Percentiles rank a stretch among this genome's conserved stretches.
phyloP scores from a whole-genome alignment of 2,329 filamentous ascomycete genomes.

The Pestalotiopsis sp. region DNA sequence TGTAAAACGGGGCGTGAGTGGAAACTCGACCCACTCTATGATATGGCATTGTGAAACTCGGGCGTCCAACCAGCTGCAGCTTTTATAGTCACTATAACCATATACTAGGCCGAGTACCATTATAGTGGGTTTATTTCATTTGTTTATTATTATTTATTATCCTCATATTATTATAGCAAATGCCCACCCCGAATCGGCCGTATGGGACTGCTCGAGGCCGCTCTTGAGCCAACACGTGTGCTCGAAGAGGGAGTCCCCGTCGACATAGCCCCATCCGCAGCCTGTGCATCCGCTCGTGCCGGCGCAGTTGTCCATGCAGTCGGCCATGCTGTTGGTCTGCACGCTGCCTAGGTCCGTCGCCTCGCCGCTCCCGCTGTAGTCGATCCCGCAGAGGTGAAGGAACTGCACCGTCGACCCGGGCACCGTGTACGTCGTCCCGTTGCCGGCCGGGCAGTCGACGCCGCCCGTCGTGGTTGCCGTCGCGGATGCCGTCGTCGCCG shows the following conservation, averaged over 20 bases:
- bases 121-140: slow-evolving; percentile 14
- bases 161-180: slow-evolving; percentile 42
- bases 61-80: neutral
- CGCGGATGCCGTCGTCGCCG: slow-evolving; percentile 14
- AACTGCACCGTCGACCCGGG: slow-evolving; percentile 43
- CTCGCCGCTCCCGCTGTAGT: slow-evolving; percentile 40
- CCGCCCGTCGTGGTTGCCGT: slow-evolving; percentile 19
- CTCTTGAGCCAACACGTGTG: slow-evolving; percentile 49
- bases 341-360: slow-evolving; percentile 35
- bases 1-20: neutral
- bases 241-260: slow-evolving; percentile 39
- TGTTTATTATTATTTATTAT: slow-evolving; percentile 9
- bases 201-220: slow-evolving; percentile 34
- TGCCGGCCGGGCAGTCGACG: slow-evolving; percentile 43
- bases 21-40: neutral
- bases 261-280: slow-evolving; percentile 47
- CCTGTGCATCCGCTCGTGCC: slow-evolving; percentile 41
- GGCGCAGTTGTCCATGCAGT: slow-evolving; percentile 48
- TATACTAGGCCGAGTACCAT: neutral
- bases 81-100: neutral
- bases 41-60: neutral
- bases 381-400: slow-evolving; percentile 47
- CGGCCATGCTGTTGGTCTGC: slow-evolving; percentile 41
- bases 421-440: slow-evolving; percentile 46
- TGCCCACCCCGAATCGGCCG: slow-evolving; percentile 40